These are phyloP conservation scores for Vigna angularis DNA, from an alignment of 306 rosid species.

Conservation along the genomic window DNA sequence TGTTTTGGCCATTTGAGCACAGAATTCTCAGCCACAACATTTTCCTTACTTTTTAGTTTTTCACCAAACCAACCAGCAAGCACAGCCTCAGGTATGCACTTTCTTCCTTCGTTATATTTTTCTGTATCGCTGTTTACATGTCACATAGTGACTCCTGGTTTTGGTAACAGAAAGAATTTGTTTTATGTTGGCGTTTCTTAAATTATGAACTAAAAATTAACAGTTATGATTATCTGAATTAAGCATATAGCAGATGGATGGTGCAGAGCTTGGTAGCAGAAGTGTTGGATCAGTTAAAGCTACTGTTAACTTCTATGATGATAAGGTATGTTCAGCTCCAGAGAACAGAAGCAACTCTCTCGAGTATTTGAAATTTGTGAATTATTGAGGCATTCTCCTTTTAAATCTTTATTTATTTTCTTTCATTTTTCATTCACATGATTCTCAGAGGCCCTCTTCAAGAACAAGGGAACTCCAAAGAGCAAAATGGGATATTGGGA, in stretches of 20 bases:
- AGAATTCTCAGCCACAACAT: conserved; percentile 41
- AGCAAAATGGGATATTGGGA: conserved; percentile 61
- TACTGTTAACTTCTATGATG: conserved; percentile 60
- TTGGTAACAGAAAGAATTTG: conserved; percentile 7
- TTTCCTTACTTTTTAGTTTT: conserved; percentile 25
- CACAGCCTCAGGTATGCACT: conserved; percentile 40
- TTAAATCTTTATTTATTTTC: background rate
- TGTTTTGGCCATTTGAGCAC: conserved; percentile 36
- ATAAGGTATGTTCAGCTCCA: conserved; percentile 55
- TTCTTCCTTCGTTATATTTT: conserved; percentile 20
- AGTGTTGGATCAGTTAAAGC: conserved; percentile 66
- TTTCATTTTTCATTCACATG: background rate
- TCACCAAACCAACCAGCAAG: conserved; percentile 33
- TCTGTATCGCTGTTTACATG: conserved; percentile 20
- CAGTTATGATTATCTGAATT: conserved; percentile 1
- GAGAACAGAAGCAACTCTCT: background rate
- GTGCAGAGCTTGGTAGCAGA: conserved; percentile 50
- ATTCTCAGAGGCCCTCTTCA: conserved; percentile 53
- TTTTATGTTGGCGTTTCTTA: conserved; percentile 5
- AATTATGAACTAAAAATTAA: conserved; percentile 31
- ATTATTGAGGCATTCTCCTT: background rate
- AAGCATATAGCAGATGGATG: conserved; percentile 55
- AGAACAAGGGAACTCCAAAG: conserved; percentile 69
- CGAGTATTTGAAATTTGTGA: conserved; percentile 1
- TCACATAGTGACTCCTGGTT: background rate